Percentiles rank a stretch among this genome's conserved stretches.
Evolutionary conservation across 768 basidiomycete genomes (phyloP).

Genomic region (Mrakia gelida): DNA sequence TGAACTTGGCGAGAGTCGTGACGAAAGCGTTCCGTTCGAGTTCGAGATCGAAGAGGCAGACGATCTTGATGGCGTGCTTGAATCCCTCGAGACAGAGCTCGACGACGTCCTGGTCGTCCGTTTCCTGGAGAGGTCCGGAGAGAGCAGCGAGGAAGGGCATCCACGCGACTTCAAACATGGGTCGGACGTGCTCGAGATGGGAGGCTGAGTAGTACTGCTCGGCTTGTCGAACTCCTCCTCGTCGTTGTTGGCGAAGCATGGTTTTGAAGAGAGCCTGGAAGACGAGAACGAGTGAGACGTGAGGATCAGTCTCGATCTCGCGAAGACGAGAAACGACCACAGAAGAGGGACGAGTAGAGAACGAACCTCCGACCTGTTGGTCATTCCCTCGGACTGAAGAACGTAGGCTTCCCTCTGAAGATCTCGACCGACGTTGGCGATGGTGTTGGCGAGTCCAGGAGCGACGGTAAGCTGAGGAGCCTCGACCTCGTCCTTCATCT

Average conservation of each 20-base stretch:
- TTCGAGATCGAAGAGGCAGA: constrained; percentile 94
- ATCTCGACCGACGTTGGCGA: constrained; percentile 88
- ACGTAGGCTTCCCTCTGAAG: constrained; percentile 94
- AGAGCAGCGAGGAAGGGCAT: constrained; percentile 94
- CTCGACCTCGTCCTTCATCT: constrained; percentile 97
- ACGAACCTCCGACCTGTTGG: constrained; percentile 86
- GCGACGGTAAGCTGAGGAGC: constrained; percentile 44
- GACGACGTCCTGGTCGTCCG: constrained; percentile 87
- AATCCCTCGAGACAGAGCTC: constrained; percentile 91
- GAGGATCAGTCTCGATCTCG: neutral
- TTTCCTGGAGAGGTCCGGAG: constrained; percentile 89
- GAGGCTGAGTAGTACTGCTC: constrained; percentile 97
- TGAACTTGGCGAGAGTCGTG: constrained; percentile 92
- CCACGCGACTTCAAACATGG: constrained; percentile 99
- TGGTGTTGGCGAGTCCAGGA: constrained; percentile 71
- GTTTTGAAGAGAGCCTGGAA: constrained; percentile 80
- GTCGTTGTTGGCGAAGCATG: constrained; percentile 86
- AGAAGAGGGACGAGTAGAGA: too few species aligned
- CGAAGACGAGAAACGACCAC: neutral
- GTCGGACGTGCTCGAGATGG: constrained; percentile 89
- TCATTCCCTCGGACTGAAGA: constrained; percentile 91
- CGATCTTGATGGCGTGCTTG: constrained; percentile 92
- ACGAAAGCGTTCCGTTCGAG: constrained; percentile 98
- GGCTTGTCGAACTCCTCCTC: constrained; percentile 53
- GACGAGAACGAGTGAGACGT: neutral